Percentiles rank a stretch among this genome's conserved stretches.
These are phyloP conservation scores for Fistulifera pelliculosa DNA, from an alignment of 108 stramenopile species.

Conservation along the genomic window DNA sequence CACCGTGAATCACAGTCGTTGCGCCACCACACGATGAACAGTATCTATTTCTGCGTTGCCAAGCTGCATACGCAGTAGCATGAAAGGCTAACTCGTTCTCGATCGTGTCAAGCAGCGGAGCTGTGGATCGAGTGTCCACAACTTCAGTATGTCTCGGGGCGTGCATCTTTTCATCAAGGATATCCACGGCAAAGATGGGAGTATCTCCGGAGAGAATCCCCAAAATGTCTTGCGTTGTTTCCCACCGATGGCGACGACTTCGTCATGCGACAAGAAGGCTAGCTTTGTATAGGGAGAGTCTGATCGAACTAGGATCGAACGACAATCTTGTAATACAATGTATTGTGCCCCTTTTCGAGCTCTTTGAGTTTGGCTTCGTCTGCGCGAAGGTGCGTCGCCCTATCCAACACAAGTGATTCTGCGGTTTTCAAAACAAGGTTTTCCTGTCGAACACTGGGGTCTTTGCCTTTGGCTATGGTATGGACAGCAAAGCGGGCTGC, in stretches of 20 bases:
- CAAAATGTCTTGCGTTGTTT: constrained; percentile 26
- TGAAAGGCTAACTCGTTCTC: constrained; percentile 69
- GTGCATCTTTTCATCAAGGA: constrained; percentile 12
- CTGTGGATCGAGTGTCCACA: constrained; percentile 51
- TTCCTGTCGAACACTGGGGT: neutral
- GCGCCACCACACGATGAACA: constrained; percentile 54
- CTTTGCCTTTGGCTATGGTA: constrained; percentile 14
- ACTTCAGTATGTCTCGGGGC: constrained; percentile 14
- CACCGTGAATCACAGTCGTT: constrained; percentile 35
- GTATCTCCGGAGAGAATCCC: constrained; percentile 21
- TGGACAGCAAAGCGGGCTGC: constrained; percentile 52
- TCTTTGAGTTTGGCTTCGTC: constrained; percentile 27
- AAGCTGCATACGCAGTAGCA: constrained; percentile 58
- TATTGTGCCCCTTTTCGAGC: constrained; percentile 43
- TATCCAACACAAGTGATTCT: constrained; percentile 25
- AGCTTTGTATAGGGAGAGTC: neutral
- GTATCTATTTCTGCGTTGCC: constrained; percentile 39
- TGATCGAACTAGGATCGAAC: neutral
- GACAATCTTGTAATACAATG: constrained; percentile 30
- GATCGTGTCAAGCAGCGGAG: constrained; percentile 39
- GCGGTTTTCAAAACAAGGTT: constrained; percentile 1
- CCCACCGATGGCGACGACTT: neutral
- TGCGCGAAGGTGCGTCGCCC: constrained; percentile 44
- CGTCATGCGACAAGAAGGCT: neutral
- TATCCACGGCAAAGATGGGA: constrained; percentile 39